Percentiles rank a stretch among this genome's conserved stretches.
Conservation (phyloP, 768 basidiomycete genomes). For the Suillus variegatus region DNA sequence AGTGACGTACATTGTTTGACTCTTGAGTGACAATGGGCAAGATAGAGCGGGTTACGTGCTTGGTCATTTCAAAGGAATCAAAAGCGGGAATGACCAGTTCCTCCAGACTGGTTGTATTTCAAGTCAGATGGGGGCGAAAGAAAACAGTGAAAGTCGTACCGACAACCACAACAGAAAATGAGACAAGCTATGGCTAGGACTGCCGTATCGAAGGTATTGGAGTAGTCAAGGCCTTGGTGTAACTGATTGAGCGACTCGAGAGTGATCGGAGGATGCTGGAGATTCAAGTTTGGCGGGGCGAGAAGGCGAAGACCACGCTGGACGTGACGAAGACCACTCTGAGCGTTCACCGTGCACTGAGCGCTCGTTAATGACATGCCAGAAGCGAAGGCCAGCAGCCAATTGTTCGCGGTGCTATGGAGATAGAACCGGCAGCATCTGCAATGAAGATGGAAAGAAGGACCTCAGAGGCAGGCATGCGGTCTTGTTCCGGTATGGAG, state of each 20-base stretch:
- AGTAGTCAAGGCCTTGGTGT: not conserved
- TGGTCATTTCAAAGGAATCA: not conserved
- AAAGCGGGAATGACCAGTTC: not conserved
- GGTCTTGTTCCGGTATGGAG: slow-evolving; percentile 30
- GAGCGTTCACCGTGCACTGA: not conserved
- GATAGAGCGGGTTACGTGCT: not conserved
- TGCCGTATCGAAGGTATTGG: not conserved
- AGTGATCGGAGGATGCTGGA: not conserved
- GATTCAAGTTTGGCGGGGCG: not conserved
- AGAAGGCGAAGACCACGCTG: not conserved
- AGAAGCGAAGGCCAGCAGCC: slow-evolving; percentile 35
- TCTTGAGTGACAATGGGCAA: not conserved
- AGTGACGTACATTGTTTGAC: slow-evolving; percentile 5
- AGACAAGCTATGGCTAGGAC: not conserved
- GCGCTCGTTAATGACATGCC: slow-evolving; percentile 39
- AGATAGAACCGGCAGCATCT: slow-evolving; percentile 16
- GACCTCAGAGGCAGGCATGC: slow-evolving; percentile 35
- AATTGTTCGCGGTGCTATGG: slow-evolving; percentile 27
- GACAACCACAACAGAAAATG: not conserved
- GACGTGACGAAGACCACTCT: slow-evolving; percentile 1
- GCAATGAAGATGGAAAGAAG: slow-evolving; percentile 33
- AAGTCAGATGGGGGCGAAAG: slow-evolving; percentile 7
- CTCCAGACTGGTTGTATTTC: not conserved
- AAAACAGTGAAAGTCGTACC: not conserved
- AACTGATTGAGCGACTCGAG: not conserved